These are phyloP conservation scores for Pseudogymnoascus pannorum DNA, from an alignment of 2,329 filamentous ascomycete species.

Conservation along the genomic window DNA sequence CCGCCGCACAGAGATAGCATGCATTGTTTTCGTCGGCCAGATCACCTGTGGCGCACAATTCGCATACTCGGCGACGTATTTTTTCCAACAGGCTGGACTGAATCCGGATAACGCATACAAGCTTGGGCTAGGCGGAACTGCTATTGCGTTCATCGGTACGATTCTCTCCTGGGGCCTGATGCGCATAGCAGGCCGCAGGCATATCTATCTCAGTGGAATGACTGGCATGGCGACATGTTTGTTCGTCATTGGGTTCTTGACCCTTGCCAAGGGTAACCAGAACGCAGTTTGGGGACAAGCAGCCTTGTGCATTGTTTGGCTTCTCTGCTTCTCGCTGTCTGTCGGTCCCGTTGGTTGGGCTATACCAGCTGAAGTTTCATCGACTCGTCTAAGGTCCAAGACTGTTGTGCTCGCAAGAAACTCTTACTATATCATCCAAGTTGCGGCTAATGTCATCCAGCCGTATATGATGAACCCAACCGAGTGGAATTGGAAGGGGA, in stretches of 20 bases:
- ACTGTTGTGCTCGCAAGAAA: conserved; percentile 77
- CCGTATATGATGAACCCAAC: conserved; percentile 85
- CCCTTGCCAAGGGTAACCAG: too few species aligned
- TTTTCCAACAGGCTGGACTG: conserved; percentile 47
- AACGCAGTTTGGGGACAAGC: conserved; percentile 37
- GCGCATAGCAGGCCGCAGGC: conserved; percentile 38
- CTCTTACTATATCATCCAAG: conserved; percentile 61
- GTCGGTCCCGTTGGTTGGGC: conserved; percentile 85
- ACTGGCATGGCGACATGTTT: conserved; percentile 64
- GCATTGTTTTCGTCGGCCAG: conserved; percentile 53
- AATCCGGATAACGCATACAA: conserved; percentile 40
- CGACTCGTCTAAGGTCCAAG: conserved; percentile 75
- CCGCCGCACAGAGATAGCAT: conserved; percentile 41
- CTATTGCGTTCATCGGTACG: conserved; percentile 42
- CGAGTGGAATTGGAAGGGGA: conserved; percentile 81
- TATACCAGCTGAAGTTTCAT: conserved; percentile 72
- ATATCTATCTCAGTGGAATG: conserved; percentile 40
- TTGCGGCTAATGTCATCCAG: conserved; percentile 69
- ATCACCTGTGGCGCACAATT: conserved; percentile 53
- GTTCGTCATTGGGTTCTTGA: conserved; percentile 67
- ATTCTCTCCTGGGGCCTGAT: conserved; percentile 41
- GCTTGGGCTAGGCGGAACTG: conserved; percentile 40
- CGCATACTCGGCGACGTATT: conserved; percentile 53
- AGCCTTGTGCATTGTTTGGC: conserved; percentile 69
- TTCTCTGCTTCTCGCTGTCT: conserved; percentile 72